These are phyloP conservation scores for Ramularia endophylla DNA, from an alignment of 2,329 filamentous ascomycete species.

Conservation along the genomic window DNA sequence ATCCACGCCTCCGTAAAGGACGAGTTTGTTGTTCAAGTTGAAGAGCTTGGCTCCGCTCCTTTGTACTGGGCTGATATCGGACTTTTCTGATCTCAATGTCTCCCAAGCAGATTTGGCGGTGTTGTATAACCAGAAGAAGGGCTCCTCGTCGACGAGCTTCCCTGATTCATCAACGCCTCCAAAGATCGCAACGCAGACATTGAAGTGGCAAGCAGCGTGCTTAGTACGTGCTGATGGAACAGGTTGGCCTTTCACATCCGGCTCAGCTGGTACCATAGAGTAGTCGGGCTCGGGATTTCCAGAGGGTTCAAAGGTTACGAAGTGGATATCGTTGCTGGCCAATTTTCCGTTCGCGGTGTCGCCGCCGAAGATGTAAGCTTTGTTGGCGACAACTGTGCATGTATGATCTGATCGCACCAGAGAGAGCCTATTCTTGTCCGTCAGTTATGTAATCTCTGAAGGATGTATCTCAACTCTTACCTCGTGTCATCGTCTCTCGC, in stretches of 20 bases:
- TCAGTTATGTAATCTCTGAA: neutral
- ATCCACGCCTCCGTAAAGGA: conserved; percentile 26
- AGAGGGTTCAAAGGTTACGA: conserved; percentile 29
- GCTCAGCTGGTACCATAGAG: conserved; percentile 36
- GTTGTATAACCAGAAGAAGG: conserved; percentile 39
- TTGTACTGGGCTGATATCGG: conserved; percentile 23
- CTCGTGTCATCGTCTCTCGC: conserved; percentile 31
- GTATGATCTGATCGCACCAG: conserved; percentile 33
- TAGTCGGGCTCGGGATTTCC: conserved; percentile 35
- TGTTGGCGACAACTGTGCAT: conserved; percentile 36
- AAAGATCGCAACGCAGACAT: conserved; percentile 35
- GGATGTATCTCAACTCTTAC: conserved; percentile 7
- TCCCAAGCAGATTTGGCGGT: conserved; percentile 28
- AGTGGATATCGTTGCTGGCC: conserved; percentile 40
- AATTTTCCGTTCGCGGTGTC: conserved; percentile 31
- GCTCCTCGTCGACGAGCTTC: conserved; percentile 31
- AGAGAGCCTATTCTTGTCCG: conserved; percentile 18
- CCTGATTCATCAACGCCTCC: conserved; percentile 33
- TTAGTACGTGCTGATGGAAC: conserved; percentile 33
- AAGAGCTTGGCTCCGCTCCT: conserved; percentile 24
- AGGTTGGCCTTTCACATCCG: conserved; percentile 25
- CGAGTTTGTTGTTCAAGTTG: conserved; percentile 25
- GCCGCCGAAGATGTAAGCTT: conserved; percentile 43
- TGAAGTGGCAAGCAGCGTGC: conserved; percentile 37
- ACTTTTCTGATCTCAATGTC: conserved; percentile 18